A percentile compares a stretch with the other conserved stretches of the same genome.
Evolutionary conservation across 192 early-diverging fungal genomes (phyloP).

Genomic region (Neocallimastix lanati): DNA sequence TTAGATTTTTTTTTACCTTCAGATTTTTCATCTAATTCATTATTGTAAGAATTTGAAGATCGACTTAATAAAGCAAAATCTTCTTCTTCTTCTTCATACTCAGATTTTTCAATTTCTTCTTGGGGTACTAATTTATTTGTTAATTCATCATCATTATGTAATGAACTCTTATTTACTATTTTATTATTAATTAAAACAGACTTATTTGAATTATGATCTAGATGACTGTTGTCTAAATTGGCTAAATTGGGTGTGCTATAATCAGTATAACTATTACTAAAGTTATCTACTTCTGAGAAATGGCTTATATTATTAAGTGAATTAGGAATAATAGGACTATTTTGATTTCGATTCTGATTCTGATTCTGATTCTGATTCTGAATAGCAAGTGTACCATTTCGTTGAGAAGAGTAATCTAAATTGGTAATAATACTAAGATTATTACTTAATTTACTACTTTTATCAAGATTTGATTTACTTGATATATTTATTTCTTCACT

Average conservation of each 20-base stretch:
- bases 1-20: neutral
- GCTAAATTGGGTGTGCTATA: neutral
- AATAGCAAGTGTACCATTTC: too few species aligned
- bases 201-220: neutral
- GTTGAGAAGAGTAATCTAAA: neutral
- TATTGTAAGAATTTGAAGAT: neutral
- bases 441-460: neutral
- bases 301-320: neutral
- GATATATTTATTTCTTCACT: neutral
- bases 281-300: neutral
- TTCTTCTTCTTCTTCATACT: neutral
- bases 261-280: neutral
- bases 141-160: neutral
- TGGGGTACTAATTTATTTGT: neutral
- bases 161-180: neutral
- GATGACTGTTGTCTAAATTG: too few species aligned
- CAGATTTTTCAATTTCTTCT: neutral
- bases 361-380: neutral
- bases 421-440: neutral
- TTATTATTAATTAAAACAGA: neutral
- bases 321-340: neutral
- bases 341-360: neutral
- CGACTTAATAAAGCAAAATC: neutral
- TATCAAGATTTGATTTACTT: neutral
- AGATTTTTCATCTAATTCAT: neutral